These are phyloP conservation scores for Pyrenophora teres DNA, from an alignment of 2,329 filamentous ascomycete species.

Conservation along the genomic window DNA sequence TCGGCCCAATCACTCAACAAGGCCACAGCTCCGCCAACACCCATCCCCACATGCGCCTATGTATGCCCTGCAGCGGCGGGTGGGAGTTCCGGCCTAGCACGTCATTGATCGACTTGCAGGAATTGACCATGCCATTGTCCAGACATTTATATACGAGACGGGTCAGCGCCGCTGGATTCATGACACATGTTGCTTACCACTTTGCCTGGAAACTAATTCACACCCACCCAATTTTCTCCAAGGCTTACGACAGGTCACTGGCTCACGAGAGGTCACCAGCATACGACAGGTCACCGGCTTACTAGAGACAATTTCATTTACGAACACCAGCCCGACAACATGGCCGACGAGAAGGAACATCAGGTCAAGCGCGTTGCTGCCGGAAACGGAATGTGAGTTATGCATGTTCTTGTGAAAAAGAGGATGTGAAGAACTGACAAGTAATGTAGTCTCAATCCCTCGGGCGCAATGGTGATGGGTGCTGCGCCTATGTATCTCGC, in stretches of 20 bases:
- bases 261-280: not conserved
- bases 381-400: constrained; percentile 25
- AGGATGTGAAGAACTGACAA: not conserved
- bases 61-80: not conserved
- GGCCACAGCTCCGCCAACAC: constrained; percentile 2
- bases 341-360: constrained; percentile 29
- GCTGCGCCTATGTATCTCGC: constrained; percentile 28
- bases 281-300: too few relatives aligned
- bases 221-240: too few relatives aligned
- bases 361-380: constrained; percentile 21
- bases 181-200: not conserved
- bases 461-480: constrained; percentile 18
- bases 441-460: constrained; percentile 19
- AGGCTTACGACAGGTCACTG: too few relatives aligned
- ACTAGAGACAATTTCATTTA: not conserved
- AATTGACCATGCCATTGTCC: not conserved
- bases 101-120: constrained; percentile 11
- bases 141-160: not conserved
- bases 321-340: constrained; percentile 3
- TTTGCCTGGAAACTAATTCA: not conserved
- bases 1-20: constrained; percentile 2
- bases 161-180: not conserved
- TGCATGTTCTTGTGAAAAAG: too few relatives aligned
- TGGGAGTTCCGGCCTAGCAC: not conserved
- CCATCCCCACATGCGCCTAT: not conserved